Percentiles rank a stretch among this genome's conserved stretches.
phyloP scores from a whole-genome alignment of 805 yeast genomes.

The Suhomyces sp. region DNA sequence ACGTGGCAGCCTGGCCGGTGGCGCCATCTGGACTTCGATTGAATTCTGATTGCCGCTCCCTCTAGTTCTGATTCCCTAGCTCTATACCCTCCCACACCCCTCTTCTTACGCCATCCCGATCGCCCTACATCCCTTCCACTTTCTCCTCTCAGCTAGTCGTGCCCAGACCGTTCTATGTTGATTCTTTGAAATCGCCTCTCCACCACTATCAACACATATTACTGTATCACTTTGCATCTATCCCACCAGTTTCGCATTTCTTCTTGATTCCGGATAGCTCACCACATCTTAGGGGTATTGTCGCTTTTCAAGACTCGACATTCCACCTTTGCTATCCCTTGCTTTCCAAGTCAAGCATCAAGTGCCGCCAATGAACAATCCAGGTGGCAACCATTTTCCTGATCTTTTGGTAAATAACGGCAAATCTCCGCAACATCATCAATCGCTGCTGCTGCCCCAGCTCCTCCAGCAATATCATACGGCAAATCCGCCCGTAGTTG shows the following conservation, averaged over 20 bases:
- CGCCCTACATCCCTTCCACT: neutral
- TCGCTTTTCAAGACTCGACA: neutral
- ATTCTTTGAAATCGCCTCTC: neutral
- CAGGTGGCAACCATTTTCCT: conserved; percentile 4
- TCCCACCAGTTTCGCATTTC: neutral
- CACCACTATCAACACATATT: neutral
- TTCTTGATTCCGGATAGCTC: neutral
- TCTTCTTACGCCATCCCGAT: neutral
- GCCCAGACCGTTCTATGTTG: neutral
- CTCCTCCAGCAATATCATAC: neutral
- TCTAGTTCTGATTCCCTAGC: neutral
- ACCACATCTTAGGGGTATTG: neutral
- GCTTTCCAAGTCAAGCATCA: neutral
- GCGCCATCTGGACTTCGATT: neutral
- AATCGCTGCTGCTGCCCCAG: neutral
- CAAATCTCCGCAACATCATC: neutral
- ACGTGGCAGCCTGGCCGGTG: neutral
- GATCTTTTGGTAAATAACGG: conserved; percentile 6
- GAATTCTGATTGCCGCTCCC: neutral
- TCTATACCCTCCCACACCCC: neutral
- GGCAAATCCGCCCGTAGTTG: neutral
- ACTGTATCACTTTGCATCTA: neutral
- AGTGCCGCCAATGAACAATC: conserved; percentile 1
- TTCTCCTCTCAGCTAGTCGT: neutral
- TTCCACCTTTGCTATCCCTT: neutral